Conservation (phyloP, 164 flowering plant genomes). For the Umbellularia californica region DNA sequence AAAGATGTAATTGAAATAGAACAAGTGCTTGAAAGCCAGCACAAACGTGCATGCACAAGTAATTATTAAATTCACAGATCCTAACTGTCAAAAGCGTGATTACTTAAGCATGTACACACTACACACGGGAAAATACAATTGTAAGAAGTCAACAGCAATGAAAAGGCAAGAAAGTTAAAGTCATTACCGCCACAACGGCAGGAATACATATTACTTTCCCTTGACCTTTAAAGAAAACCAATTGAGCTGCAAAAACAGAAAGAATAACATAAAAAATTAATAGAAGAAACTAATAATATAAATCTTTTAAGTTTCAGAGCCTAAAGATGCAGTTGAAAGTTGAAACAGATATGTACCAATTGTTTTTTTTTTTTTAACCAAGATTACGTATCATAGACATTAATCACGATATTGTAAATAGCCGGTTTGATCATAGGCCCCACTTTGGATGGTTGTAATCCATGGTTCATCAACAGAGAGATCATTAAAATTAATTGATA, state of each 20-base stretch:
- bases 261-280: constrained; percentile 1
- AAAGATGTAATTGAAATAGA: not conserved
- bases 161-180: not conserved
- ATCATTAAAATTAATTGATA: too few species aligned
- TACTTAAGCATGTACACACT: not conserved
- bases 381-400: too few species aligned
- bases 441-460: too few species aligned
- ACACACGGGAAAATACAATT: not conserved
- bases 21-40: not conserved
- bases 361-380: too few species aligned
- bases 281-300: not conserved
- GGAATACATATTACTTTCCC: constrained; percentile 58
- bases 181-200: constrained; percentile 87
- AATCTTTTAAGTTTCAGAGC: not conserved
- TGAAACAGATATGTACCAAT: not conserved
- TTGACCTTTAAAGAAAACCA: constrained; percentile 54
- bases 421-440: too few species aligned
- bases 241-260: constrained; percentile 63
- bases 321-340: not conserved
- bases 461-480: too few species aligned
- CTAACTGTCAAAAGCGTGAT: not conserved
- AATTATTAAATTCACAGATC: not conserved
- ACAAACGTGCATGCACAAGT: not conserved
- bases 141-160: not conserved
- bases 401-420: too few species aligned